phyloP scores from a whole-genome alignment of 176 grass and related monocot genomes.

The Canna indica region DNA sequence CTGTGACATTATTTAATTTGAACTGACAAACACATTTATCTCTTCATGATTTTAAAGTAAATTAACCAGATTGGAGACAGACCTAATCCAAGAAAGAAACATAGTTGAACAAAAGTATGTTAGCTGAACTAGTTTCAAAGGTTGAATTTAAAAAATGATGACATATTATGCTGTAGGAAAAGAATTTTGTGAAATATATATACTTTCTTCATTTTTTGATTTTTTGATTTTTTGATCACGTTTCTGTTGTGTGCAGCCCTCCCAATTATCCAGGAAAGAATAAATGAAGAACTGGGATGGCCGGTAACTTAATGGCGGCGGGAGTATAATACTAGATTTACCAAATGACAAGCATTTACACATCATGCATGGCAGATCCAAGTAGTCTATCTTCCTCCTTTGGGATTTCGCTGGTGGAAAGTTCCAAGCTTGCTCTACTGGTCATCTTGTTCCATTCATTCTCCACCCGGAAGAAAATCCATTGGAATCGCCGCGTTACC shows the following conservation, averaged over 20 bases:
- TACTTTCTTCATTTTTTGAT: too few species aligned
- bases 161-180: background rate
- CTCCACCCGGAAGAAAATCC: conserved; percentile 95
- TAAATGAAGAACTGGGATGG: background rate
- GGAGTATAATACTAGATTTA: background rate
- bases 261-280: background rate
- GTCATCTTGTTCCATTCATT: conserved; percentile 98
- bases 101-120: background rate
- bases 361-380: background rate
- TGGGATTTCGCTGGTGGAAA: background rate
- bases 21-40: too few species aligned
- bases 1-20: too few species aligned
- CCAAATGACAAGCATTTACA: background rate
- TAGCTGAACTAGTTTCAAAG: background rate
- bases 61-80: too few species aligned
- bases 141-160: background rate
- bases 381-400: conserved; percentile 10
- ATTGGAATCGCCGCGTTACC: conserved; percentile 79
- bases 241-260: background rate
- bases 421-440: conserved; percentile 39
- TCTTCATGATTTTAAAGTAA: too few species aligned
- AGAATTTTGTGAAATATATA: background rate
- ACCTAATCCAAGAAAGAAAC: too few species aligned
- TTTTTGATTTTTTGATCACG: background rate
- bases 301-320: background rate